Conservation (phyloP, 2,329 filamentous ascomycete genomes). For the Trichophyton schoenleinii region DNA sequence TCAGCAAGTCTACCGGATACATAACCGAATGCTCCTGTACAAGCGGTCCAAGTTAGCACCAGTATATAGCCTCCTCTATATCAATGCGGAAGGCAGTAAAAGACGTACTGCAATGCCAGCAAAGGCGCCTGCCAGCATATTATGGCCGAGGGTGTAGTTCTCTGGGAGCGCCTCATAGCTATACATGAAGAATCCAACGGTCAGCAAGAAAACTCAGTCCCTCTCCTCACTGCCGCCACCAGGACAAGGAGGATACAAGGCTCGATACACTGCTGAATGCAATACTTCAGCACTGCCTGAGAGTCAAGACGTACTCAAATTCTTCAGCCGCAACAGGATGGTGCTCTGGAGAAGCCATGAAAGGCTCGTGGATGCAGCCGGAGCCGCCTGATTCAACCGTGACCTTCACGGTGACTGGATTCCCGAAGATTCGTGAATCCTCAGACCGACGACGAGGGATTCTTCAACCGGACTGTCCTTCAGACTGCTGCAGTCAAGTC, state of each 20-base stretch:
- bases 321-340: constrained; percentile 31
- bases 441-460: neutral
- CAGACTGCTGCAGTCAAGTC: neutral
- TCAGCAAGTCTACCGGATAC: constrained; percentile 96
- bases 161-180: constrained; percentile 88
- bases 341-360: constrained; percentile 29
- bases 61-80: constrained; percentile 1
- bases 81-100: neutral
- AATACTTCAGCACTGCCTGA: neutral
- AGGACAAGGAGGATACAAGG: neutral
- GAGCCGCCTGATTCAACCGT: constrained; percentile 16
- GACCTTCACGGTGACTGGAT: constrained; percentile 9
- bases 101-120: constrained; percentile 78
- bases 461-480: neutral
- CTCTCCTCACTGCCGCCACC: neutral
- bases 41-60: constrained; percentile 13
- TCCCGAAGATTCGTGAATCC: neutral
- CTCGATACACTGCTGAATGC: neutral
- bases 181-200: constrained; percentile 12
- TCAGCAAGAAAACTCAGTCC: constrained; percentile 2
- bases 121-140: constrained; percentile 93
- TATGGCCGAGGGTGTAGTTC: constrained; percentile 85
- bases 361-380: constrained; percentile 26
- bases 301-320: constrained; percentile 32
- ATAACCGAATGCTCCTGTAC: constrained; percentile 89